Base-by-base conservation (phyloP, 2,329 filamentous ascomycete genomes). In the Monosporascus sp. region DNA sequence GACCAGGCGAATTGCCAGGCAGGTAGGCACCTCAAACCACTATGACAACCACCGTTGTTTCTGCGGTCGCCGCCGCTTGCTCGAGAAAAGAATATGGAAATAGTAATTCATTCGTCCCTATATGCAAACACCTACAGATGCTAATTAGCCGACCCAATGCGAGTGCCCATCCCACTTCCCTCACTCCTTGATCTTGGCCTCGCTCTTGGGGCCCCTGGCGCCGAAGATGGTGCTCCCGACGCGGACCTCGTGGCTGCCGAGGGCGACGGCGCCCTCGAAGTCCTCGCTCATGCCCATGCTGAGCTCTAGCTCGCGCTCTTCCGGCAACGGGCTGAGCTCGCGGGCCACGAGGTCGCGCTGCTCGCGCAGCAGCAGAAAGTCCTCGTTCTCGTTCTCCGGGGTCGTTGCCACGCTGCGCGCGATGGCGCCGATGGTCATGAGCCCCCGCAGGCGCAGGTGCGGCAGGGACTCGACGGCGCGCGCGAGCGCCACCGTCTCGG, bases 271-370 rank as follows among this genome's bases (percentile, higher is more conserved):
- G 7, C 87, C 88, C 75, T 96, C 92, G 70, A 93, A 99, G 71
- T 99, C 94, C 66, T 90, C 85, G 68, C 91, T 97, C 94, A 99
- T 99, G 7, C 93, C 93, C 93, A 99, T 99, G 72, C 92, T 97
- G 72, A 97, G 71, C 76, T 97, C 91, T 63, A 97, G 68, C 56
- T 79, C 78, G 20, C 14, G n/a, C 20, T 44, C 43, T 3, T 17
- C 22, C 14, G 22, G n/a, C 75, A 2, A 5, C 31, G 14, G 31
- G 31, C 72, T 82, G 50, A 92, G 65, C 60, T 85, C 86, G 65
- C 73, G 66, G 2, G 79, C 82, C 2, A 97, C 84, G 16, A 82
- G 71, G 68, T 95, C 88, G 52, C 90, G 77, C 67, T 88, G 86
- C 64, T 87, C 79, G 49, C 75, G 77, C 66, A 99, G 71, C 5